Evolutionary conservation across 2,329 filamentous ascomycete genomes (phyloP).

Genomic region (Lomentospora prolificans): DNA sequence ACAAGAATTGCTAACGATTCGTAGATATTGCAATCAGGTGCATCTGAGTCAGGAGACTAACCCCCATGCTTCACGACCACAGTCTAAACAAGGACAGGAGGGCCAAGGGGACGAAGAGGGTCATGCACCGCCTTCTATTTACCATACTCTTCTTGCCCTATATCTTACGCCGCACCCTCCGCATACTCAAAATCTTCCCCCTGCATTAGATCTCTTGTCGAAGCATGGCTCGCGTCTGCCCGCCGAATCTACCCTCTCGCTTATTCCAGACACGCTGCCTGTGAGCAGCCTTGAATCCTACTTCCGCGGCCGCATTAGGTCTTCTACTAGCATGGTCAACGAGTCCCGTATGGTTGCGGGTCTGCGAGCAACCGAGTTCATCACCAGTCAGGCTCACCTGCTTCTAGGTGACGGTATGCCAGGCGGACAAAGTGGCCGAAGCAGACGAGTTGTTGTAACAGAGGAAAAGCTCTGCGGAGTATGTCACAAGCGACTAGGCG

Average conservation of each 20-base stretch:
- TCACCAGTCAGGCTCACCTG: conserved; percentile 64
- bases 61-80: background rate
- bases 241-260: conserved; percentile 70
- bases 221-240: conserved; percentile 88
- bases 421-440: conserved; percentile 41
- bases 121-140: conserved; percentile 65
- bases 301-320: conserved; percentile 82
- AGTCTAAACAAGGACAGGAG: conserved; percentile 6
- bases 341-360: conserved; percentile 69
- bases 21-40: conserved; percentile 74
- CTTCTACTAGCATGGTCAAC: conserved; percentile 72
- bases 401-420: conserved; percentile 59
- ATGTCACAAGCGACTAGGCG: conserved; percentile 86
- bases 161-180: conserved; percentile 75
- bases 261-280: conserved; percentile 74
- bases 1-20: conserved; percentile 7
- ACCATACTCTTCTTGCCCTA: conserved; percentile 79
- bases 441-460: conserved; percentile 64
- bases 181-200: conserved; percentile 61
- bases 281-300: conserved; percentile 77
- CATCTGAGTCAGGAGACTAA: conserved; percentile 48
- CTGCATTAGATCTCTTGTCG: conserved; percentile 79
- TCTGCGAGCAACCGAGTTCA: conserved; percentile 67
- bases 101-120: conserved; percentile 24
- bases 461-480: conserved; percentile 87